A percentile compares a stretch with the other conserved stretches of the same genome.
phyloP scores from a whole-genome alignment of 2,329 filamentous ascomycete genomes.

The Phaeosphaeria sp. region DNA sequence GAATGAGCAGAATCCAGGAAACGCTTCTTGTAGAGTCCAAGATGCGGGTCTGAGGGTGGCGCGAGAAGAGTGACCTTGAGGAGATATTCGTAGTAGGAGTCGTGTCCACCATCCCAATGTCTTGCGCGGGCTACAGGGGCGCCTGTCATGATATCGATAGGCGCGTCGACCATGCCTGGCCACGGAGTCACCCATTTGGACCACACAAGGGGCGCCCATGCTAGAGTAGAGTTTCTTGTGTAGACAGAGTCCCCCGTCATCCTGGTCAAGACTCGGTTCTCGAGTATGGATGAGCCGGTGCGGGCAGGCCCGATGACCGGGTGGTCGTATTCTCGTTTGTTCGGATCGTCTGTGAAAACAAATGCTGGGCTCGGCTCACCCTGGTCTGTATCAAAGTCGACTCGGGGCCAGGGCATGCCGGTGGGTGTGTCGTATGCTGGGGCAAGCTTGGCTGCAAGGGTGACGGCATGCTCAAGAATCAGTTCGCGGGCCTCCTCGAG shows the following conservation, averaged over 20 bases:
- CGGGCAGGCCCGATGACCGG: slow-evolving; percentile 51
- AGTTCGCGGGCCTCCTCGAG: slow-evolving; percentile 36
- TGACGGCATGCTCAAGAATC: slow-evolving; percentile 47
- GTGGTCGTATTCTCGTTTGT: slow-evolving; percentile 41
- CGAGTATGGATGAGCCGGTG: slow-evolving; percentile 53
- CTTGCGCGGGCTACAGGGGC: slow-evolving; percentile 47
- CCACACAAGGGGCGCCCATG: slow-evolving; percentile 56
- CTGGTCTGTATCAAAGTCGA: slow-evolving; percentile 48
- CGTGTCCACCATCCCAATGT: slow-evolving; percentile 54
- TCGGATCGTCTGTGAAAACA: slow-evolving; percentile 34
- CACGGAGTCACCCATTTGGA: slow-evolving; percentile 48
- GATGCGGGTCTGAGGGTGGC: slow-evolving; percentile 44
- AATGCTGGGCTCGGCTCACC: slow-evolving; percentile 41
- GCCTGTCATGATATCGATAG: slow-evolving; percentile 53
- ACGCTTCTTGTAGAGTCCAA: slow-evolving; percentile 38
- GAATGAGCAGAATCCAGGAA: slow-evolving; percentile 46
- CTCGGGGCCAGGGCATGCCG: slow-evolving; percentile 54
- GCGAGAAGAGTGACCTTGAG: slow-evolving; percentile 49
- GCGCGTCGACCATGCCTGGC: slow-evolving; percentile 51
- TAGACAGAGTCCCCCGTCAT: slow-evolving; percentile 51
- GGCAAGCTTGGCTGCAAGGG: slow-evolving; percentile 45
- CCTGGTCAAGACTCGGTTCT: slow-evolving; percentile 51
- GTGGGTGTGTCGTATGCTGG: slow-evolving; percentile 51
- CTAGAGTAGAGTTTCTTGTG: slow-evolving; percentile 49
- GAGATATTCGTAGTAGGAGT: slow-evolving; percentile 53